These are phyloP conservation scores for Trifolium pratense DNA, from an alignment of 306 rosid species.

Conservation along the genomic window DNA sequence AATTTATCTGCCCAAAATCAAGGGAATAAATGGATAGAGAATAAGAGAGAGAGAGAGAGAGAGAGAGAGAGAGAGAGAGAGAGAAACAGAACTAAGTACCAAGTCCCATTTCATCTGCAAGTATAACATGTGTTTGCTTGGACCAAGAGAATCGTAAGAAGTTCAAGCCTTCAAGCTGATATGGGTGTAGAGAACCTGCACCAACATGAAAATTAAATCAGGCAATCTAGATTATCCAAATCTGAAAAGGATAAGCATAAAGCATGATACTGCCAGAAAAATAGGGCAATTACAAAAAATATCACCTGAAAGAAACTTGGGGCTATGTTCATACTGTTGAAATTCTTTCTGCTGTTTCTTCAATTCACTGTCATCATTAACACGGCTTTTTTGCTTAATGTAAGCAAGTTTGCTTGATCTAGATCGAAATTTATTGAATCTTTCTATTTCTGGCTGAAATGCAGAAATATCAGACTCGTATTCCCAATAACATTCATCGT, in stretches of 20 bases:
- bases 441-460: constrained; percentile 93
- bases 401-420: constrained; percentile 62
- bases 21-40: constrained; percentile 34
- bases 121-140: constrained; percentile 97
- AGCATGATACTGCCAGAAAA: constrained; percentile 36
- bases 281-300: constrained; percentile 33
- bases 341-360: constrained; percentile 85
- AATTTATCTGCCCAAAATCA: constrained; percentile 16
- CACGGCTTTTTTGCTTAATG: constrained; percentile 62
- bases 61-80: constrained; percentile 47
- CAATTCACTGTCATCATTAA: constrained; percentile 61
- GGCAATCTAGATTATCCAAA: constrained; percentile 39
- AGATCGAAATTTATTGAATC: constrained; percentile 73
- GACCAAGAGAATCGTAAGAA: constrained; percentile 98
- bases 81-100: constrained; percentile 62
- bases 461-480: constrained; percentile 86
- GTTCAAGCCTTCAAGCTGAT: constrained; percentile 99
- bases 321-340: constrained; percentile 87
- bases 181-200: constrained; percentile 90
- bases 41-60: constrained; percentile 45
- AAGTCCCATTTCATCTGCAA: constrained; percentile 99
- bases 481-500: constrained; percentile 98
- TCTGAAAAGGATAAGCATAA: constrained; percentile 12
- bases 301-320: constrained; percentile 88
- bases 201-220: constrained; percentile 45